These are phyloP conservation scores for Gypsophila paniculata DNA, from an alignment of 179 eudicot genomes.

Conservation along the genomic window DNA sequence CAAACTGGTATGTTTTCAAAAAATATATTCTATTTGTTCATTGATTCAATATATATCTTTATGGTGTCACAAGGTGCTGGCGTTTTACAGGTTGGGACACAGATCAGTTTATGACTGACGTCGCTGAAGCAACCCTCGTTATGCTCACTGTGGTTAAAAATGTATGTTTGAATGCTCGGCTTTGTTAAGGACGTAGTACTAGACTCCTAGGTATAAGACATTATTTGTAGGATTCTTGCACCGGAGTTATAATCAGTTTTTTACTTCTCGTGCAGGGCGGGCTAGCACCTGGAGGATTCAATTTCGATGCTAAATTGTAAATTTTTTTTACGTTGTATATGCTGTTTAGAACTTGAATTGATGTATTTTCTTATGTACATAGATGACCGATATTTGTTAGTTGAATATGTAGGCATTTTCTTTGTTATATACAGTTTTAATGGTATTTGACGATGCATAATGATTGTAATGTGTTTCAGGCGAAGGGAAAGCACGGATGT, in stretches of 20 bases:
- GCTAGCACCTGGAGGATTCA: constrained; percentile 93
- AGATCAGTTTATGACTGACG: constrained; percentile 90
- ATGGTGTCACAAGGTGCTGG: constrained; percentile 11
- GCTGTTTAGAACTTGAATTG: background rate
- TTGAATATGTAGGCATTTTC: background rate
- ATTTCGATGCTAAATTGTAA: constrained; percentile 96
- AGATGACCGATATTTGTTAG: background rate
- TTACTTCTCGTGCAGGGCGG: constrained; percentile 61
- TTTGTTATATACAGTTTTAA: background rate
- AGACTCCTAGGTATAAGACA: background rate
- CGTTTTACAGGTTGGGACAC: constrained; percentile 88
- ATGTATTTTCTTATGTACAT: background rate
- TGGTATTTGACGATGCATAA: background rate
- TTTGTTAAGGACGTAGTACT: background rate
- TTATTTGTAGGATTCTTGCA: background rate
- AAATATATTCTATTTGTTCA: background rate
- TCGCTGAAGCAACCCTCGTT: constrained; percentile 82
- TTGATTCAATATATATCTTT: constrained; percentile 1
- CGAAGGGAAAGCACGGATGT: constrained; percentile 99
- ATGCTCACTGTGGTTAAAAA: constrained; percentile 93
- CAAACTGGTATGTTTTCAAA: constrained; percentile 52
- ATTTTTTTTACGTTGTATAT: constrained; percentile 27
- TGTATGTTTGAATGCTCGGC: constrained; percentile 37
- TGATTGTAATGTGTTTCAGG: constrained; percentile 35
- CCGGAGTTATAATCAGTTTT: background rate